phyloP scores from a whole-genome alignment of 2,329 filamentous ascomycete species.

The Trichophyton simii region DNA sequence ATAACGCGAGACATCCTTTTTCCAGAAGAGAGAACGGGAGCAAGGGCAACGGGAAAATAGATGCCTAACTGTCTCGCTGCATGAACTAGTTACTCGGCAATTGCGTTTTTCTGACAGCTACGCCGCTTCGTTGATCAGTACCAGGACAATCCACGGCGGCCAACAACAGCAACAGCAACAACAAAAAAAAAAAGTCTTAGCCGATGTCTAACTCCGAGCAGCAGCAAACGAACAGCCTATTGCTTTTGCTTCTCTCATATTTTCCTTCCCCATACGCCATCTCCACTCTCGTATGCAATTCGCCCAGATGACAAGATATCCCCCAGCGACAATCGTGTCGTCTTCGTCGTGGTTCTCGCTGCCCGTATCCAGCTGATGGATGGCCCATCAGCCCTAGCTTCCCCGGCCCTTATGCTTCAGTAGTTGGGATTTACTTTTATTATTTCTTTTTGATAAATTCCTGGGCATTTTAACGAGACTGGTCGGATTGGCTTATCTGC shows the following conservation, averaged over 20 bases:
- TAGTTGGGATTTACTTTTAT: neutral
- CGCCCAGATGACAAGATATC: neutral
- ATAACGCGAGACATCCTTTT: too few relatives aligned
- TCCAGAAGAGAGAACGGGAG: too few relatives aligned
- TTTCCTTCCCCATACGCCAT: neutral
- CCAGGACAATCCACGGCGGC: neutral
- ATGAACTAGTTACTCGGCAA: neutral
- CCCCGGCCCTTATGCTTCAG: neutral
- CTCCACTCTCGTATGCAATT: neutral
- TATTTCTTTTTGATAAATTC: neutral
- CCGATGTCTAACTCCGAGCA: neutral
- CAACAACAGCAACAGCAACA: too few relatives aligned
- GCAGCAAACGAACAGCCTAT: neutral
- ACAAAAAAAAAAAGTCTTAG: neutral
- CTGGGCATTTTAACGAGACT: neutral
- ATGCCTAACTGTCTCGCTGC: too few relatives aligned
- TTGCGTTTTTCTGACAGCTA: neutral
- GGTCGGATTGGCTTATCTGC: neutral
- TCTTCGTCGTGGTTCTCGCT: neutral
- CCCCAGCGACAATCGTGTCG: neutral
- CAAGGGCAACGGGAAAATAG: too few relatives aligned
- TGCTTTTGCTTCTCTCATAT: neutral
- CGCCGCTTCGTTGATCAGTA: neutral
- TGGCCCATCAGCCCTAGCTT: neutral
- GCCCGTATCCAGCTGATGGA: neutral